phyloP scores from a whole-genome alignment of 495 filamentous ascomycete species.

The Tuber indicum region DNA sequence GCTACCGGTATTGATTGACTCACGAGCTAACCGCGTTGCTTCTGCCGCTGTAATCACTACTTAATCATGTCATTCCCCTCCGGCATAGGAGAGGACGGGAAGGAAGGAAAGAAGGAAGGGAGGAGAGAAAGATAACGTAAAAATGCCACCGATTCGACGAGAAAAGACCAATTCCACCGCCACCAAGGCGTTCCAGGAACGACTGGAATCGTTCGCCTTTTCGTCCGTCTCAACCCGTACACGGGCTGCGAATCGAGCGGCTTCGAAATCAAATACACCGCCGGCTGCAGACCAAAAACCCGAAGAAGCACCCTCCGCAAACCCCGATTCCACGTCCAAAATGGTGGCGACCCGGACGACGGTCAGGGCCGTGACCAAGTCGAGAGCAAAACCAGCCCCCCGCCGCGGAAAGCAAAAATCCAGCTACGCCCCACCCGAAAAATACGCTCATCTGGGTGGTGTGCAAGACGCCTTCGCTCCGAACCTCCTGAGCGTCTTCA shows the following conservation, averaged over 20 bases:
- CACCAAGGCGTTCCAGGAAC: background rate
- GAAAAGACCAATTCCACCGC: background rate
- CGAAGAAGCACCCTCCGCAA: background rate
- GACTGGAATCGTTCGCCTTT: background rate
- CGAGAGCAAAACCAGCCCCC: background rate
- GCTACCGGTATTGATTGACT: background rate
- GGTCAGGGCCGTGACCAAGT: background rate
- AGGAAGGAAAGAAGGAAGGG: background rate
- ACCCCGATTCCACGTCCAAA: background rate
- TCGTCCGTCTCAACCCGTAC: background rate
- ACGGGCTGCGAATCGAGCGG: background rate
- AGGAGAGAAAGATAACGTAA: background rate
- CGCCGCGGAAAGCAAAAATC: conserved; percentile 30
- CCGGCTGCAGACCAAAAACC: background rate
- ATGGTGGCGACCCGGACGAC: background rate
- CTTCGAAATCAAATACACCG: background rate
- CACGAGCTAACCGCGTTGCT: background rate
- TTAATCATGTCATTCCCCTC: background rate
- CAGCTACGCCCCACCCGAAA: conserved; percentile 59
- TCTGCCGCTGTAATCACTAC: background rate
- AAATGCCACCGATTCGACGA: background rate
- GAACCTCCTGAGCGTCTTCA: conserved; percentile 72
- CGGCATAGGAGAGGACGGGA: no score
- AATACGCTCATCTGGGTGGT: conserved; percentile 60
- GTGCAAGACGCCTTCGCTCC: conserved; percentile 70